A percentile compares a stretch with the other conserved stretches of the same genome.
Conservation (phyloP, 495 filamentous ascomycete genomes). For the Hypoxylon trugodes region DNA sequence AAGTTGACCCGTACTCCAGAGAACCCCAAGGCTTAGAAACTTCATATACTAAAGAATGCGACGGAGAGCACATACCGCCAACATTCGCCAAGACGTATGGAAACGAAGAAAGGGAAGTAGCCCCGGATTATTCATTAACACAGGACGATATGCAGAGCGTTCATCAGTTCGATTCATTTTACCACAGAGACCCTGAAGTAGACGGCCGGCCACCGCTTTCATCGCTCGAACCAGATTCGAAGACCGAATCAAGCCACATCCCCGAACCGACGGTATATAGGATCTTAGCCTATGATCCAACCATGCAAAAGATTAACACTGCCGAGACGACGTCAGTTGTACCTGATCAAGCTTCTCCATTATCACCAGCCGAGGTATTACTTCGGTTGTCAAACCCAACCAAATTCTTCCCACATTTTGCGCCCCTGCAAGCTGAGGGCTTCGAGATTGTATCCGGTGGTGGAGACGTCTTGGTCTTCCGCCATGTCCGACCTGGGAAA, state of each 20-base stretch:
- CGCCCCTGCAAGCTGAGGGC: constrained; percentile 68
- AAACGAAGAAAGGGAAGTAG: constrained; percentile 18
- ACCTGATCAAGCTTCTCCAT: constrained; percentile 50
- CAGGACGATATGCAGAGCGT: constrained; percentile 9
- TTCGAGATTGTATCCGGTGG: constrained; percentile 78
- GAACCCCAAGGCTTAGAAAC: constrained; percentile 50
- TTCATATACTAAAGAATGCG: constrained; percentile 47
- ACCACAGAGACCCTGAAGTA: constrained; percentile 36
- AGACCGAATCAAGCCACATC: constrained; percentile 13
- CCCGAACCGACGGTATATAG: constrained; percentile 66
- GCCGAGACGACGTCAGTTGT: constrained; percentile 71
- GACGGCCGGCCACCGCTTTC: constrained; percentile 31
- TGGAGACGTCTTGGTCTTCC: constrained; percentile 76
- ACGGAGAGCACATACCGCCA: constrained; percentile 29
- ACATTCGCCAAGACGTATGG: constrained; percentile 42
- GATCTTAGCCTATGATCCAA: constrained; percentile 75
- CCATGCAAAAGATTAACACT: constrained; percentile 64
- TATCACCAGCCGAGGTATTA: constrained; percentile 69
- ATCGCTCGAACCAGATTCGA: constrained; percentile 3
- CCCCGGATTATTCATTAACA: background rate
- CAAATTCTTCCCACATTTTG: constrained; percentile 76
- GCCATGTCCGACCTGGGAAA: constrained; percentile 57
- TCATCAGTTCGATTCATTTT: constrained; percentile 20
- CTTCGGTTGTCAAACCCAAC: constrained; percentile 72
- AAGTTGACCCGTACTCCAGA: constrained; percentile 48